phyloP scores from a whole-genome alignment of 768 basidiomycete species.

The Agaricus bisporus region DNA sequence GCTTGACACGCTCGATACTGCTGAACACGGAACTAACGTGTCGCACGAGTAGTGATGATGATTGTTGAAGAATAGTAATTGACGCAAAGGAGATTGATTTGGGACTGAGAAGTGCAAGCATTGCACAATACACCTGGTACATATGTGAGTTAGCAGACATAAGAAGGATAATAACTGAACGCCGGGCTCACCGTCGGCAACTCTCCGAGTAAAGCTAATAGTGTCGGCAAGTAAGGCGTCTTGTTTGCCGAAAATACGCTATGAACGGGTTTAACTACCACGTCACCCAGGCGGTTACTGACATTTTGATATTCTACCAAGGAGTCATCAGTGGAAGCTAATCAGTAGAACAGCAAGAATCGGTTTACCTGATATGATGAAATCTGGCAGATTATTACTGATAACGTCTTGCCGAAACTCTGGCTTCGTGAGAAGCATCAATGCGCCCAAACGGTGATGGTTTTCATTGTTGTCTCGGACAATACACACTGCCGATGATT shows the following conservation, averaged over 20 bases:
- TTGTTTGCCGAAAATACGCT: conserved; percentile 5
- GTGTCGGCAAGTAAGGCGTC: conserved; percentile 14
- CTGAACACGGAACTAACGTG: conserved; percentile 19
- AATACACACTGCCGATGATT: background rate
- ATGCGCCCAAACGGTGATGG: conserved; percentile 24
- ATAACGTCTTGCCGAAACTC: conserved; percentile 32
- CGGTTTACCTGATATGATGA: conserved; percentile 24
- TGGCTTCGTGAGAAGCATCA: conserved; percentile 21
- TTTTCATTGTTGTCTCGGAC: conserved; percentile 17
- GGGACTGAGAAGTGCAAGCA: conserved; percentile 25
- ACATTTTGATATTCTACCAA: conserved; percentile 24
- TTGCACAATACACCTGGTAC: conserved; percentile 32
- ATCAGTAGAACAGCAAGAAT: background rate
- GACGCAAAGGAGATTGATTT: conserved; percentile 30
- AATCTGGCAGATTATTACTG: conserved; percentile 25
- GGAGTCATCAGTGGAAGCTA: too few relatives aligned
- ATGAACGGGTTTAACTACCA: conserved; percentile 18
- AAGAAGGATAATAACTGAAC: too few relatives aligned
- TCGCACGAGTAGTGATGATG: conserved; percentile 22
- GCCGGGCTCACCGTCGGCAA: conserved; percentile 25
- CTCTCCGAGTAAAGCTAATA: conserved; percentile 18
- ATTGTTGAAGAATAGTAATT: conserved; percentile 34
- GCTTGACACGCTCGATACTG: conserved; percentile 15
- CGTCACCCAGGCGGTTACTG: conserved; percentile 16
- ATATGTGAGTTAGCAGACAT: too few relatives aligned